Evolutionary conservation across 2,329 filamentous ascomycete genomes (phyloP).

Genomic region (Neocatenulostroma microsporum): DNA sequence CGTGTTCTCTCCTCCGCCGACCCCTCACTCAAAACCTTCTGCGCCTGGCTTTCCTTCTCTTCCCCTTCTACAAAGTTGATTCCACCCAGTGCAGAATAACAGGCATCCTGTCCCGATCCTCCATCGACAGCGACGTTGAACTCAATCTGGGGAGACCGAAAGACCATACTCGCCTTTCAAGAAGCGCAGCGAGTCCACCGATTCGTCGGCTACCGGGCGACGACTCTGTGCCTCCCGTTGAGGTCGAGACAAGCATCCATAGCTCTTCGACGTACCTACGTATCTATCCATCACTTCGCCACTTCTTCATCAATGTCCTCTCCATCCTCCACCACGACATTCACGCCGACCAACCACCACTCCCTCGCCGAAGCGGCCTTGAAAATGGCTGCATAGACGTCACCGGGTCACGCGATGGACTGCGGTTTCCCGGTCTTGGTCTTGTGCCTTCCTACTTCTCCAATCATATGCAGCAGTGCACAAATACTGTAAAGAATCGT

Average conservation of each 20-base stretch:
- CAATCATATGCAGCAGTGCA: too few species aligned
- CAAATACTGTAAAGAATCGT: too few species aligned
- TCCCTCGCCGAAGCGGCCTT: conserved; percentile 17
- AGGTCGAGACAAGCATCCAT: too few species aligned
- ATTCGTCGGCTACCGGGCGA: too few species aligned
- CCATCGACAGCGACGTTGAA: conserved; percentile 45
- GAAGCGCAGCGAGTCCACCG: conserved; percentile 30
- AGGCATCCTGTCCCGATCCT: conserved; percentile 17
- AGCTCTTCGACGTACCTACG: too few species aligned
- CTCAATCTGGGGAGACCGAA: conserved; percentile 45
- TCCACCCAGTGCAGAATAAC: conserved; percentile 38
- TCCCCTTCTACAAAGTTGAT: conserved; percentile 47
- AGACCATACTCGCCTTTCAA: conserved; percentile 25
- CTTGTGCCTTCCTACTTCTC: conserved; percentile 4
- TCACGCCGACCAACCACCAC: conserved; percentile 19
- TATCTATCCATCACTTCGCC: too few species aligned
- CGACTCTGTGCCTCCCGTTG: conserved; percentile 30
- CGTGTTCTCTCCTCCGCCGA: too few species aligned
- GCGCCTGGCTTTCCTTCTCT: conserved; percentile 8
- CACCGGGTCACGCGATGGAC: conserved; percentile 28
- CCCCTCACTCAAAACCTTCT: background rate
- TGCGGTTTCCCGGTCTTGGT: conserved; percentile 5
- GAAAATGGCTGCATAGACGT: conserved; percentile 37
- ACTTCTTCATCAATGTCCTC: too few species aligned
- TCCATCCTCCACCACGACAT: conserved; percentile 7